A percentile compares a stretch with the other conserved stretches of the same genome.
phyloP scores from a whole-genome alignment of 495 filamentous ascomycete genomes.

The Venustampulla echinocandica region DNA sequence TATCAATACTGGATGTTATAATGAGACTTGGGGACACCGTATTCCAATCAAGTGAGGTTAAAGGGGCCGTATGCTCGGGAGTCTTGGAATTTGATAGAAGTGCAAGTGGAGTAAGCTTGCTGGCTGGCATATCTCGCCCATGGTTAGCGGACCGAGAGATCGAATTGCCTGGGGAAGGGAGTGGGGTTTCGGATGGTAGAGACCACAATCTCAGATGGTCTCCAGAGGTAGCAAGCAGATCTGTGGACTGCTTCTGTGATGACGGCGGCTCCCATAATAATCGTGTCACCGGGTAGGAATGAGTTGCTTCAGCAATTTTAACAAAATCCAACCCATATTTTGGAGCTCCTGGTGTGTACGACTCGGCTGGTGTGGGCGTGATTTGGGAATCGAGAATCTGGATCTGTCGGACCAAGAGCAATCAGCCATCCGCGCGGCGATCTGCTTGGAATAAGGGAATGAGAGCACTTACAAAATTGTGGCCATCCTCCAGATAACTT shows the following conservation, averaged over 20 bases:
- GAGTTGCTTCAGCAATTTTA: constrained; percentile 93
- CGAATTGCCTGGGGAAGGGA: constrained; percentile 52
- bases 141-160: constrained; percentile 62
- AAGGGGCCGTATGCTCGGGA: constrained; percentile 91
- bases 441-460: constrained; percentile 13
- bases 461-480: constrained; percentile 72
- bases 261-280: constrained; percentile 96
- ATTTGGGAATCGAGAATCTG: constrained; percentile 92
- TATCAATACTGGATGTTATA: constrained; percentile 98
- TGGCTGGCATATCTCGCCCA: constrained; percentile 53
- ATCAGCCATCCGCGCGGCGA: background rate
- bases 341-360: constrained; percentile 56
- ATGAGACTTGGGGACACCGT: constrained; percentile 91
- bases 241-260: constrained; percentile 93
- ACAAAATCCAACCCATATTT: constrained; percentile 80
- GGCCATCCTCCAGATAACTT: constrained; percentile 94
- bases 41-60: constrained; percentile 98
- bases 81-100: constrained; percentile 96
- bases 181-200: constrained; percentile 50
- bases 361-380: constrained; percentile 60
- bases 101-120: constrained; percentile 89
- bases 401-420: constrained; percentile 47
- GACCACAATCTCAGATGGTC: constrained; percentile 97
- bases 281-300: constrained; percentile 94
- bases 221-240: constrained; percentile 91